Base-by-base conservation (phyloP, 2,329 filamentous ascomycete species). In the Ascomycota sp. region DNA sequence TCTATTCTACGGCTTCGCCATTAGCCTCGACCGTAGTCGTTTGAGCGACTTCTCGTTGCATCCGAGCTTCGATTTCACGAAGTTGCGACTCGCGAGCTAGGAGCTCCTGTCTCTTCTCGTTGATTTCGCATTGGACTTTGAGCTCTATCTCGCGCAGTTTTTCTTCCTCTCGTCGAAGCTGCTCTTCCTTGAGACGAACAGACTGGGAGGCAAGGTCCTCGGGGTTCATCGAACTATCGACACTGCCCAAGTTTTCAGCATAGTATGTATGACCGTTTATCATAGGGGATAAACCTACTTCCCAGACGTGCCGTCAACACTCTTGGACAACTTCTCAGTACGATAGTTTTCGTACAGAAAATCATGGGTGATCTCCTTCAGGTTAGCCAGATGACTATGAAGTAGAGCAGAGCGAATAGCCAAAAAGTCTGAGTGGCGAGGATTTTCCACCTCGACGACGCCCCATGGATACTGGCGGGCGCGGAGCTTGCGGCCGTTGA, bases 291-390 rank as follows among this genome's bases (percentile, higher is more conserved):
- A 30, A 35, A 82, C 83, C 44, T 79, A 93, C 83, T 73, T 72
- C 69, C 73, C 70, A 57, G 73, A 68, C 59, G 80, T 79, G 54
- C 81, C 81, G 51, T 94, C 85, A 44, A 98, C 89, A 53, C 83
- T 94, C 81, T 95, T 98, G 65, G 81, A 92, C 46, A 98, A 79
- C 67, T 95, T 95, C 79, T 98, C 89, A 50, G 89, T 98, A 82
- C 89, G 83, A 70, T 98, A 98, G 63, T 98, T 98, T 57, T 98
- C 89, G 62, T 98, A 98, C 40, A 98, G 65, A 75, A 98, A 98
- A 58, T 98, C 89, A 57, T 98, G 89, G 30, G 89, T 98, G 51
- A 98, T 98, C 58, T 98, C 89, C 74, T 98, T 98, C 47, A 98
- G 63, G 55, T 98, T 89, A 36, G 89, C 89, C 51, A 98, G 63